A percentile compares a stretch with the other conserved stretches of the same genome.
phyloP scores from a whole-genome alignment of 371 early-diverging fungal species.

The Sporodiniella umbellata region DNA sequence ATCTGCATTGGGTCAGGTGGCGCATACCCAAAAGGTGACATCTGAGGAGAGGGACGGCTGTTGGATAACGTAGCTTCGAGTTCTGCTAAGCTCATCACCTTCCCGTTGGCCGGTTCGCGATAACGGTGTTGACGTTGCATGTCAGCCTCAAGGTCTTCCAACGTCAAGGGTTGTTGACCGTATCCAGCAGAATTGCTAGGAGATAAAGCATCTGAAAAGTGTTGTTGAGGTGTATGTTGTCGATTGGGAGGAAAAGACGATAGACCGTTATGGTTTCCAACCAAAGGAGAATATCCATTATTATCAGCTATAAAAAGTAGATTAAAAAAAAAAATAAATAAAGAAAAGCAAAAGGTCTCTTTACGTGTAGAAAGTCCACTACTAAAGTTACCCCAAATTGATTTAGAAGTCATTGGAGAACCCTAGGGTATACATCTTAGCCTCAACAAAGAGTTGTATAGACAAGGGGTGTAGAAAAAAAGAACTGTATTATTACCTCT shows the following conservation, averaged over 20 bases:
- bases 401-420: constrained; percentile 24
- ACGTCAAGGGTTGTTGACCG: constrained; percentile 24
- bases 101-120: constrained; percentile 23
- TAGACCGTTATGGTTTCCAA: constrained; percentile 10
- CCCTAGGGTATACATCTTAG: too few species aligned
- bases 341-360: neutral
- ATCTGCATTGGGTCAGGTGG: constrained; percentile 26
- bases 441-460: too few species aligned
- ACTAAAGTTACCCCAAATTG: constrained; percentile 47
- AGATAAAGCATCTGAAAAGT: constrained; percentile 14
- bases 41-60: constrained; percentile 1
- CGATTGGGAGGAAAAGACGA: constrained; percentile 26
- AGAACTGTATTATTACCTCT: too few species aligned
- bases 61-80: constrained; percentile 64
- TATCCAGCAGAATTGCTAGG: constrained; percentile 19
- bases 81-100: constrained; percentile 66
- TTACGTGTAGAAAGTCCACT: constrained; percentile 28
- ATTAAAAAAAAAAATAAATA: neutral
- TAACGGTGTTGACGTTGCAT: constrained; percentile 34
- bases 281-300: constrained; percentile 16
- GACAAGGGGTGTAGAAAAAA: too few species aligned
- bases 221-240: constrained; percentile 26
- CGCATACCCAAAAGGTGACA: constrained; percentile 20
- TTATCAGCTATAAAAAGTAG: constrained; percentile 9
- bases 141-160: constrained; percentile 64